phyloP scores from a whole-genome alignment of 2,329 filamentous ascomycete genomes.

The Paraphoma chrysanthemicola region DNA sequence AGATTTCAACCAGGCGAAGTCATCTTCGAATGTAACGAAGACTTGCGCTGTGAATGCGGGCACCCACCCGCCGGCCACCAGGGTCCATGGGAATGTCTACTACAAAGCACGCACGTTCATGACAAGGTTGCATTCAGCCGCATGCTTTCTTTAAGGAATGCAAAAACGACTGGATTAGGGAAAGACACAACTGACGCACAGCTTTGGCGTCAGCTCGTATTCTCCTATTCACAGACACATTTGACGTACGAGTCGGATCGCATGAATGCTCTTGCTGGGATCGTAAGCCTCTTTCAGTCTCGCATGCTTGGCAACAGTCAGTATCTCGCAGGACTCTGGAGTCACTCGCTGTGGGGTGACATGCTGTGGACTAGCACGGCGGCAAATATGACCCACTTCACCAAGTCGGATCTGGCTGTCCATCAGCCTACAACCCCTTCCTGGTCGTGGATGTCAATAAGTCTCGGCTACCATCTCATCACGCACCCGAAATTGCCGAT shows the following conservation, averaged over 20 bases:
- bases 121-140: conserved; percentile 1
- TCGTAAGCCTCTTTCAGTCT: background rate
- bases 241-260: conserved; percentile 1
- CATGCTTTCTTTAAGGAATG: background rate
- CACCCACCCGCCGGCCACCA: conserved; percentile 2
- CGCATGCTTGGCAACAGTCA: background rate
- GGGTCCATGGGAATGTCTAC: background rate
- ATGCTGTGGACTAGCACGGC: background rate
- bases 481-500: background rate
- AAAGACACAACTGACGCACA: background rate
- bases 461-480: background rate
- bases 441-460: conserved; percentile 4
- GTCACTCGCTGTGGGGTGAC: background rate
- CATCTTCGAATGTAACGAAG: conserved; percentile 3
- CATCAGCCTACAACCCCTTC: no score
- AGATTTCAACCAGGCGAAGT: conserved; percentile 1
- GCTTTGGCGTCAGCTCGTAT: background rate
- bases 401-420: no score
- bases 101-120: background rate
- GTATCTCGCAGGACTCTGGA: conserved; percentile 5
- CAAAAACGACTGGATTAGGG: no score
- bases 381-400: no score
- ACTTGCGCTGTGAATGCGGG: background rate
- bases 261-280: conserved; percentile 3
- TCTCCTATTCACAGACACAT: background rate